Percentiles rank a stretch among this genome's conserved stretches.
These are phyloP conservation scores for Albatrellus ellisii DNA, from an alignment of 768 basidiomycete genomes.

Conservation along the genomic window DNA sequence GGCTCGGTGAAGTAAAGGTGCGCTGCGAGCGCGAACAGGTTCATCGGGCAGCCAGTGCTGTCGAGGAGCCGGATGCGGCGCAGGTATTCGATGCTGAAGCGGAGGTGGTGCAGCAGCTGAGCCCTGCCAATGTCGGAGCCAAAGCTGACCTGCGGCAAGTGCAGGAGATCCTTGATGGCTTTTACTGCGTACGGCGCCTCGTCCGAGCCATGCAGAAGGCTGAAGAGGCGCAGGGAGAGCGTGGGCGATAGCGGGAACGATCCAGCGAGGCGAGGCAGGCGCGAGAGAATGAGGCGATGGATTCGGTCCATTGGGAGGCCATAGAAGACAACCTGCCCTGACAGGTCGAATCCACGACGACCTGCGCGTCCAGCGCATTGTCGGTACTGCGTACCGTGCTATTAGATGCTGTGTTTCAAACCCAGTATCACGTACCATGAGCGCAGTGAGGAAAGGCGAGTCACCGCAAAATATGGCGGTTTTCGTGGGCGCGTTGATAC, in stretches of 20 bases:
- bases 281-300: constrained; percentile 50
- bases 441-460: constrained; percentile 44
- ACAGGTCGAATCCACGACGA: constrained; percentile 54
- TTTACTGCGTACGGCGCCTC: constrained; percentile 33
- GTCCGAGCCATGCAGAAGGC: constrained; percentile 48
- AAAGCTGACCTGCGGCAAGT: constrained; percentile 47
- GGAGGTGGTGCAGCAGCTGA: constrained; percentile 50
- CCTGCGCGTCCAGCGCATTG: constrained; percentile 68
- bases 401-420: constrained; percentile 3
- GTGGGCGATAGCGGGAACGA: constrained; percentile 59
- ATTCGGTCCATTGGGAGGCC: constrained; percentile 51
- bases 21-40: constrained; percentile 39
- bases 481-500: constrained; percentile 64
- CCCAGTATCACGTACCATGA: constrained; percentile 32
- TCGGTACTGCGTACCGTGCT: constrained; percentile 33
- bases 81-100: constrained; percentile 63
- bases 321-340: constrained; percentile 64
- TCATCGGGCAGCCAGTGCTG: constrained; percentile 39
- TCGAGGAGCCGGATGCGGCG: constrained; percentile 43
- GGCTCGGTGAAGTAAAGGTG: constrained; percentile 59
- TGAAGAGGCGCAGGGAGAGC: constrained; percentile 49
- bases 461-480: constrained; percentile 53
- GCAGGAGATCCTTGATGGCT: constrained; percentile 38
- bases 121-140: constrained; percentile 38
- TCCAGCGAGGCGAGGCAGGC: constrained; percentile 45